phyloP scores from a whole-genome alignment of 257 asterid species.

The Salvia rosmarinus region DNA sequence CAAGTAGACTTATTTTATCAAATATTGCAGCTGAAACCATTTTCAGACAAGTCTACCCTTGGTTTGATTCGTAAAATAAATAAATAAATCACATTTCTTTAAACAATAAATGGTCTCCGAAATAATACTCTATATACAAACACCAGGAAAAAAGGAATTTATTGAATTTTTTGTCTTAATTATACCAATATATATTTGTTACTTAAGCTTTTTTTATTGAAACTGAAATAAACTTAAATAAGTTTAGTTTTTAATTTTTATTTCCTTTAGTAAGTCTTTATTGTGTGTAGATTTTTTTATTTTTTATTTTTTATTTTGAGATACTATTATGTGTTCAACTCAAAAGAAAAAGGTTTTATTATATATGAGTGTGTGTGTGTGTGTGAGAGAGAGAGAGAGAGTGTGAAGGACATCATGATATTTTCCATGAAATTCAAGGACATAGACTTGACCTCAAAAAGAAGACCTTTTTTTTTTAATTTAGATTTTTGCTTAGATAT shows the following conservation, averaged over 20 bases:
- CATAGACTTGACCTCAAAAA: not conserved
- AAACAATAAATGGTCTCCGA: not conserved
- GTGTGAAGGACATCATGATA: not conserved
- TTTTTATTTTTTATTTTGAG: no score
- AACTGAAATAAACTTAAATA: not conserved
- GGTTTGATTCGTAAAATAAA: not conserved
- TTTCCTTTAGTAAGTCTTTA: no score
- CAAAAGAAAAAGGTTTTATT: no score
- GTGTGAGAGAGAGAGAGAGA: not conserved
- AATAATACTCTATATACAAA: not conserved
- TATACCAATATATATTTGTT: not conserved
- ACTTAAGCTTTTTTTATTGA: no score
- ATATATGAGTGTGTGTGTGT: not conserved
- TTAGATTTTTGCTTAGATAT: not conserved
- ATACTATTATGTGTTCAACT: no score
- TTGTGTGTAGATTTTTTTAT: no score
- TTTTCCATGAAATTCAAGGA: not conserved
- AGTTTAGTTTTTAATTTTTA: no score
- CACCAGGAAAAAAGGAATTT: not conserved
- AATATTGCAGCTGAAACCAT: constrained; percentile 3
- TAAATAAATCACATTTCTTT: not conserved
- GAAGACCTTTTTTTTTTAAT: constrained; percentile 5
- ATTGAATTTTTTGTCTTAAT: not conserved
- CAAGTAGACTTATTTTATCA: not conserved
- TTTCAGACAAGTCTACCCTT: not conserved